Conservation (phyloP, 768 basidiomycete species). For the Kondoa subrosea region DNA sequence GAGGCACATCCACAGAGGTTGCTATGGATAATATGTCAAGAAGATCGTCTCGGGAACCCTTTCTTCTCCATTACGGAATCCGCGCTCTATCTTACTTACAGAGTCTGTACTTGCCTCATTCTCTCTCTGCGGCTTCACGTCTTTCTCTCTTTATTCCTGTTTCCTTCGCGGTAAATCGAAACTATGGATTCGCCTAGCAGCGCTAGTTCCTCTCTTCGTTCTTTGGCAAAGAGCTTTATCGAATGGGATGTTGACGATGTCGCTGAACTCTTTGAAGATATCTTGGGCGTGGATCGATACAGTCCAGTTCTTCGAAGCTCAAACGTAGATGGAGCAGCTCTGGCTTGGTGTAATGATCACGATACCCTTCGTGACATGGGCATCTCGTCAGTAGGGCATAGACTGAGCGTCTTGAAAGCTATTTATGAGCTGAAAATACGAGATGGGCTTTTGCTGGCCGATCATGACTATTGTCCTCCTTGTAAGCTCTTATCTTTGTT, state of each 20-base stretch:
- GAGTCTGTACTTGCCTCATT: no score
- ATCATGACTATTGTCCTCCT: background rate
- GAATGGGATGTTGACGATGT: background rate
- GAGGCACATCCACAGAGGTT: no score
- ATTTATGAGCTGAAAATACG: slow-evolving; percentile 4
- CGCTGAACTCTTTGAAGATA: background rate
- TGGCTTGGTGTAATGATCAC: background rate
- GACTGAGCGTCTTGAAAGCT: background rate
- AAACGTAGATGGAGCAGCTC: background rate
- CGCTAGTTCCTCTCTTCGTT: no score
- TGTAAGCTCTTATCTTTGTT: background rate
- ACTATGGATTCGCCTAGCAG: no score
- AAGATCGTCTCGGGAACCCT: no score
- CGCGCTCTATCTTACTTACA: no score
- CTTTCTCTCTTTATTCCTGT: background rate
- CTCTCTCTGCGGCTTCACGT: background rate
- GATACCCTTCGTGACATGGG: background rate
- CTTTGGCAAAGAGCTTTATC: no score
- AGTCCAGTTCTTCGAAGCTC: background rate
- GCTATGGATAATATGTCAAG: no score
- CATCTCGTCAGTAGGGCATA: background rate
- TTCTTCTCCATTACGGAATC: no score
- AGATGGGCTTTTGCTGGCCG: background rate
- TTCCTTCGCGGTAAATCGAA: no score
- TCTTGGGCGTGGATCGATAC: background rate